Evolutionary conservation across 1,284 basidiomycete genomes (phyloP).

Genomic region (Entoloma clypeatum): DNA sequence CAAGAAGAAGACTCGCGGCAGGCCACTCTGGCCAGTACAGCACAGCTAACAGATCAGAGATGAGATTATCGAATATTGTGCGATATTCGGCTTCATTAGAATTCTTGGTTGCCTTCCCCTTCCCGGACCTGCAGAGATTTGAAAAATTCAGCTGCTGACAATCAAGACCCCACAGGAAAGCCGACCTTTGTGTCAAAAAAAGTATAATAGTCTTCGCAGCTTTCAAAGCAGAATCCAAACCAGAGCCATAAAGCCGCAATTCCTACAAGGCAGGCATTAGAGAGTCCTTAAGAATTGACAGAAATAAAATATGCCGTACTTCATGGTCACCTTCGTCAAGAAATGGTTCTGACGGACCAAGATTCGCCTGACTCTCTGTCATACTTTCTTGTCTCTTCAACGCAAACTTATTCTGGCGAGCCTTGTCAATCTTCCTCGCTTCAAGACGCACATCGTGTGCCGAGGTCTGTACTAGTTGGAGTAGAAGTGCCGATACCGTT

Average conservation of each 20-base stretch:
- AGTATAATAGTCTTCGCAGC: slow-evolving; percentile 81
- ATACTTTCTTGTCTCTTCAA: slow-evolving; percentile 58
- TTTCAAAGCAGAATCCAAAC: slow-evolving; percentile 76
- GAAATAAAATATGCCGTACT: slow-evolving; percentile 32
- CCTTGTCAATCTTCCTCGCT: slow-evolving; percentile 57
- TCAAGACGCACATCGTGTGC: slow-evolving; percentile 73
- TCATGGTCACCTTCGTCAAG: slow-evolving; percentile 66
- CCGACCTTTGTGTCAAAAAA: slow-evolving; percentile 77
- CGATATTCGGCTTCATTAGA: slow-evolving; percentile 90
- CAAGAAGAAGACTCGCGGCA: slow-evolving; percentile 78
- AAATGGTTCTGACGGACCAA: slow-evolving; percentile 39
- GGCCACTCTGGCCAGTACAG: slow-evolving; percentile 98
- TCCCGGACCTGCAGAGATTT: slow-evolving; percentile 55
- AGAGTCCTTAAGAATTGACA: background rate
- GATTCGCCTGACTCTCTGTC: slow-evolving; percentile 37
- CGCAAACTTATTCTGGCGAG: slow-evolving; percentile 57
- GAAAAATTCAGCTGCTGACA: background rate
- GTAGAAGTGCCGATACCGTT: slow-evolving; percentile 85
- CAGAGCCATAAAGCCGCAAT: slow-evolving; percentile 59
- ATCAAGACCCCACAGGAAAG: background rate
- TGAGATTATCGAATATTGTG: slow-evolving; percentile 84
- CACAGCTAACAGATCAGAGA: slow-evolving; percentile 85
- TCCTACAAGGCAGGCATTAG: slow-evolving; percentile 40
- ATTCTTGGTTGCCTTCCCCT: slow-evolving; percentile 81
- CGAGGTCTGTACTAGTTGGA: slow-evolving; percentile 95